These are phyloP conservation scores for Lanmaoa rubissima DNA, from an alignment of 768 basidiomycete genomes.

Conservation along the genomic window DNA sequence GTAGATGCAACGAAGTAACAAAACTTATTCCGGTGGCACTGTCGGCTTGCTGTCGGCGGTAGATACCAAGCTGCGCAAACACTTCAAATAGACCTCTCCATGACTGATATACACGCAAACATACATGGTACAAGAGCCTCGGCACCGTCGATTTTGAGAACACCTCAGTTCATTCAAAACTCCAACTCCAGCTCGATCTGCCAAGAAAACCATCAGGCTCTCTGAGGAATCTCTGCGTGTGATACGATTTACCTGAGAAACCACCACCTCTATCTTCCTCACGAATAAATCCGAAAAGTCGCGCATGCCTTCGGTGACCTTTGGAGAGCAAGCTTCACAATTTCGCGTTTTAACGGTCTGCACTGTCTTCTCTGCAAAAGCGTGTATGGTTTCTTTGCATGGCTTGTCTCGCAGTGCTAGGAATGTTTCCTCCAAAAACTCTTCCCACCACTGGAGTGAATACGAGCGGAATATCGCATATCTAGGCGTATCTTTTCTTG, in stretches of 20 bases:
- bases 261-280: constrained; percentile 9
- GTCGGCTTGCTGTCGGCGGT: no score
- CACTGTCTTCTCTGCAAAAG: background rate
- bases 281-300: constrained; percentile 10
- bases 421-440: constrained; percentile 17
- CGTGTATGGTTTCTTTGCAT: constrained; percentile 8
- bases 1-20: no score
- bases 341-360: background rate
- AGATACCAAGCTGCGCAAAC: no score
- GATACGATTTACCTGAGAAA: constrained; percentile 4
- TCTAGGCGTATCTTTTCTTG: background rate
- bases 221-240: no score
- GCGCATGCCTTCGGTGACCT: constrained; percentile 12
- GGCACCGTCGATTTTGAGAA: background rate
- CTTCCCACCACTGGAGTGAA: constrained; percentile 20
- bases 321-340: background rate
- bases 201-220: background rate
- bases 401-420: constrained; percentile 17
- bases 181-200: constrained; percentile 12
- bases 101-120: background rate
- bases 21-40: no score
- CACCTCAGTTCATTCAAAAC: background rate
- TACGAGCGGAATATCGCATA: background rate
- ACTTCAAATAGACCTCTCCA: background rate
- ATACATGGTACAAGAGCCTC: background rate